phyloP scores from a whole-genome alignment of 352 stramenopile genomes.

The Pythium aristosporum region DNA sequence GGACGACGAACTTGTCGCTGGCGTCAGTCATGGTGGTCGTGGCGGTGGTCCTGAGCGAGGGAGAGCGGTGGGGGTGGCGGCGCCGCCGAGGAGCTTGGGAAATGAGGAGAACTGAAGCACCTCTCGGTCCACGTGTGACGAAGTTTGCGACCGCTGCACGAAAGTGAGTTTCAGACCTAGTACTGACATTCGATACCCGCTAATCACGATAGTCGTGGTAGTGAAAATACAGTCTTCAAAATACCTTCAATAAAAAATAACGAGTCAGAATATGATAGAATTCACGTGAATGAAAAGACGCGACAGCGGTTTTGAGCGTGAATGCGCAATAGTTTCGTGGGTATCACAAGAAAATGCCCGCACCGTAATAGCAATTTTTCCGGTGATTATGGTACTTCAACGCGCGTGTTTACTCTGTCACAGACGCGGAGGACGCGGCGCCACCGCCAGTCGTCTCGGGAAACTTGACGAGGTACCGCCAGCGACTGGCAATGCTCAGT shows the following conservation, averaged over 20 bases:
- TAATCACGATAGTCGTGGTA: not conserved
- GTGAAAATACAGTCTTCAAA: not conserved
- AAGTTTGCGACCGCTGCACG: not conserved
- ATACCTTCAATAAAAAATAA: not conserved
- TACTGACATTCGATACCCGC: constrained; percentile 8
- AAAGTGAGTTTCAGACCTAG: constrained; percentile 8
- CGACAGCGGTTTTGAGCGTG: constrained; percentile 1
- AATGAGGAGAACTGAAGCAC: constrained; percentile 20
- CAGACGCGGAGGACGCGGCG: not conserved
- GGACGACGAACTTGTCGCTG: constrained; percentile 87
- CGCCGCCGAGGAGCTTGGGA: constrained; percentile 10
- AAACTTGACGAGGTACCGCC: constrained; percentile 72
- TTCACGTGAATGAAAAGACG: not conserved
- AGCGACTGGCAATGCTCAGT: constrained; percentile 62
- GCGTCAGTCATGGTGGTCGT: constrained; percentile 20
- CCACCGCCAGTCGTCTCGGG: constrained; percentile 22
- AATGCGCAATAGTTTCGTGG: constrained; percentile 26
- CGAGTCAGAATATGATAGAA: not conserved
- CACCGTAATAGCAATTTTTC: not conserved
- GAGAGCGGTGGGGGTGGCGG: not conserved
- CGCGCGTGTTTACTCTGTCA: not conserved
- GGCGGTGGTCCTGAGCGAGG: not conserved
- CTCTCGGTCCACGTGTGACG: constrained; percentile 9
- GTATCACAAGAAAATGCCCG: constrained; percentile 30
- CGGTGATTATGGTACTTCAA: not conserved